Evolutionary conservation across 2,329 filamentous ascomycete genomes (phyloP), one percentile per base, ranked within the genome.

Genomic region (Purpureocillium lavendulum): DNA sequence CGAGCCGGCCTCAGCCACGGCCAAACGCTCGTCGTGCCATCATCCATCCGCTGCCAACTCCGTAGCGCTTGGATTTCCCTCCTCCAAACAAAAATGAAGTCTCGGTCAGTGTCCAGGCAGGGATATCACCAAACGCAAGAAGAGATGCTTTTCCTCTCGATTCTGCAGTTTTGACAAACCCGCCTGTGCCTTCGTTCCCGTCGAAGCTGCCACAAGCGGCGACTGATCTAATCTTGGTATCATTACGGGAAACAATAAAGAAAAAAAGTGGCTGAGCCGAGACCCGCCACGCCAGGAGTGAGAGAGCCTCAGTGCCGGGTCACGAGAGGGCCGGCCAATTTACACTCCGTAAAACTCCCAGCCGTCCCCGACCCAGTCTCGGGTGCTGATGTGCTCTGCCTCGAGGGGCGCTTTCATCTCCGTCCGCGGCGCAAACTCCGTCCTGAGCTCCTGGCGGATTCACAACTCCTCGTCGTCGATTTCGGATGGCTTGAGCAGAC

Each of bases 401-500:
- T 33, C 44, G 31, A 40, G 34, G 39, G 42, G 42, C 37, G 40
- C 36, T n/a, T 30, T 40, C 15, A 15, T 33, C 33, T 50, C 49
- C 46, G 57, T 56, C 40, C 48, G 56, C 43, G 70, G 70, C 43
- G 67, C 65, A 57, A 71, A 74, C 61, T 85, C 81, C 39, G 66
- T 71, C 51, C 80, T 69, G 35, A 86, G 62, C 60, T 87, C 82
- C 60, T 79, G 62, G 33, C 77, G 67, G 47, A 89, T 86, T 95
- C 88, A 96, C 64, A 89, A 73, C 65, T 89, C 84, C 55, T 90
- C 86, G 52, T 90, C 86, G 49, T 88, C 90, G 58, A 98, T 77
- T 61, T 98, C 92, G n/a, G 88, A 92, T 36, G 92, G 94, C 72
- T 98, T 97, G 56, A 98, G 72, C 45, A 98, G 73, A 55, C 94